Evolutionary conservation across 257 asterid species (phyloP).

Genomic region (Solanum appendiculatum): DNA sequence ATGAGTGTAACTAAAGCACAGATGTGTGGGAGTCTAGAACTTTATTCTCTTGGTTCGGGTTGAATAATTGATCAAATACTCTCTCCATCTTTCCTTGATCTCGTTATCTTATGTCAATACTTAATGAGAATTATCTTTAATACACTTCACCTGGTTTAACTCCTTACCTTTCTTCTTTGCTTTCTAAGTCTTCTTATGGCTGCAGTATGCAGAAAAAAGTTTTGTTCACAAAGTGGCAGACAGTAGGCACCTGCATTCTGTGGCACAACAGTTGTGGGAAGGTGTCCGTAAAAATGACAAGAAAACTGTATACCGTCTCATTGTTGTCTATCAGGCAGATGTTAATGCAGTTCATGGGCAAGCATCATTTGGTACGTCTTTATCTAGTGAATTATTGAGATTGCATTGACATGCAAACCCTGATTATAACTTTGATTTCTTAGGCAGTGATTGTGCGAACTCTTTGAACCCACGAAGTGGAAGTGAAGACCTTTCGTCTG

Average conservation of each 20-base stretch:
- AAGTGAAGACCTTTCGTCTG: slow-evolving; percentile 19
- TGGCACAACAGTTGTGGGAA: slow-evolving; percentile 69
- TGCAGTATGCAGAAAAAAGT: slow-evolving; percentile 69
- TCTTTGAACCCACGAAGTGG: slow-evolving; percentile 21
- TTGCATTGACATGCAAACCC: slow-evolving; percentile 2
- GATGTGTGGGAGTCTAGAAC: neutral
- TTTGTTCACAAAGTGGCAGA: slow-evolving; percentile 49
- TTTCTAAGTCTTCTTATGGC: neutral
- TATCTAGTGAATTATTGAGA: slow-evolving; percentile 17
- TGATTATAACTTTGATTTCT: slow-evolving; percentile 15
- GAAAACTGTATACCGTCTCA: slow-evolving; percentile 73
- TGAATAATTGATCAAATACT: neutral
- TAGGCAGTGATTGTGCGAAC: slow-evolving; percentile 28
- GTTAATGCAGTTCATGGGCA: slow-evolving; percentile 52
- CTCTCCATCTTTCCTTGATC: neutral
- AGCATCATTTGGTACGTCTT: slow-evolving; percentile 25
- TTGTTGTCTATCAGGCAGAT: slow-evolving; percentile 53
- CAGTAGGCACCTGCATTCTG: slow-evolving; percentile 40
- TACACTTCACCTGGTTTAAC: neutral
- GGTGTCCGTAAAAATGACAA: slow-evolving; percentile 63
- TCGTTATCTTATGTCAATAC: neutral
- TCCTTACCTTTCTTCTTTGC: neutral
- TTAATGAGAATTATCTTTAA: neutral
- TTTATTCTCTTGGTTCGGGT: neutral
- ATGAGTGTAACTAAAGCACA: neutral